Percentiles rank a stretch among this genome's conserved stretches.
Evolutionary conservation across 768 basidiomycete genomes (phyloP).

Genomic region (Mycena rebaudengoi): DNA sequence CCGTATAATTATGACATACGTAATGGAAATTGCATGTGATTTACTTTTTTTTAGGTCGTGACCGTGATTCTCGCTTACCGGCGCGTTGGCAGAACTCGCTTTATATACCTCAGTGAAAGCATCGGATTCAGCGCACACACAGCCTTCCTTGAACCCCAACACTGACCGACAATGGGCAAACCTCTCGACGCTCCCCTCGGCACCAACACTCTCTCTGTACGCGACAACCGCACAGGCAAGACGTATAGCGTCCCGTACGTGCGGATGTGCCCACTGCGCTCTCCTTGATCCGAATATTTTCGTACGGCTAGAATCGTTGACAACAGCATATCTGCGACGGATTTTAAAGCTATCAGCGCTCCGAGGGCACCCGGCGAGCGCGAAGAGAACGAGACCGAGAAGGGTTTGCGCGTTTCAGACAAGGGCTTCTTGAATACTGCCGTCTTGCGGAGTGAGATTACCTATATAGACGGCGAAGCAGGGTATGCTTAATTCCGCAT

Average conservation of each 20-base stretch:
- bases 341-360: conserved; percentile 81
- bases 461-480: conserved; percentile 90
- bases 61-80: conserved; percentile 2
- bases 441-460: conserved; percentile 82
- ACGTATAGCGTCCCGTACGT: conserved; percentile 76
- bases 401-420: conserved; percentile 81
- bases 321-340: conserved; percentile 82
- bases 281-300: not conserved
- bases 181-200: conserved; percentile 17
- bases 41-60: not conserved
- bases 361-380: conserved; percentile 65
- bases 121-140: conserved; percentile 2
- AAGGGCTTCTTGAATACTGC: conserved; percentile 87
- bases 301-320: conserved; percentile 67
- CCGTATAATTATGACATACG: not conserved
- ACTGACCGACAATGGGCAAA: conserved; percentile 26
- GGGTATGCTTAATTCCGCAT: conserved; percentile 87
- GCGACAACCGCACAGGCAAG: conserved; percentile 88
- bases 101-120: not conserved
- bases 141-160: not conserved
- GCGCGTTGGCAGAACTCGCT: not conserved
- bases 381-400: conserved; percentile 84
- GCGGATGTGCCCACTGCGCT: conserved; percentile 14
- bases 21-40: conserved; percentile 11
- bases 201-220: conserved; percentile 64